phyloP scores from a whole-genome alignment of 1,284 basidiomycete genomes.

The Blastosporella zonata region DNA sequence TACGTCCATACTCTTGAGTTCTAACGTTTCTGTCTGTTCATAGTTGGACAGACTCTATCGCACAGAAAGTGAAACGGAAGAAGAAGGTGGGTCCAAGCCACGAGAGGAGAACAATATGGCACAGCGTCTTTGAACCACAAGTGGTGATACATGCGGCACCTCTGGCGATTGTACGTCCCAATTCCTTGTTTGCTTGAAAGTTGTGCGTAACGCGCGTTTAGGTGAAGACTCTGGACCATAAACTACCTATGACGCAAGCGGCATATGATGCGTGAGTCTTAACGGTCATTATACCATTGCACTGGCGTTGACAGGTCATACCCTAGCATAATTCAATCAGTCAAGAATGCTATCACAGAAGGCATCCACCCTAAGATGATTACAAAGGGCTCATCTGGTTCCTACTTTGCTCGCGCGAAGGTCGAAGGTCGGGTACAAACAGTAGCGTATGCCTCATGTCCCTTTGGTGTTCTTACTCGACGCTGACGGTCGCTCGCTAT shows the following conservation, averaged over 20 bases:
- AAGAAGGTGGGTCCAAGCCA: constrained; percentile 64
- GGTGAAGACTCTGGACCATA: constrained; percentile 77
- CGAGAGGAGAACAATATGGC: constrained; percentile 68
- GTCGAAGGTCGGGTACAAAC: constrained; percentile 69
- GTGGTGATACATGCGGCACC: constrained; percentile 32
- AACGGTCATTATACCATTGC: neutral
- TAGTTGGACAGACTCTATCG: constrained; percentile 83
- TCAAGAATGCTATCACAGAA: constrained; percentile 66
- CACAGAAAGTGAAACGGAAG: constrained; percentile 76
- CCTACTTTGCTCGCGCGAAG: constrained; percentile 82
- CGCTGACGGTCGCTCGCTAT: neutral
- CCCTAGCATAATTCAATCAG: constrained; percentile 58
- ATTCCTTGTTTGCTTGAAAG: neutral
- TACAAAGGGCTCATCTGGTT: constrained; percentile 80
- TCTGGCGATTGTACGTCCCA: constrained; percentile 37
- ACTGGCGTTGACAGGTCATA: constrained; percentile 1
- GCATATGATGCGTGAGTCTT: constrained; percentile 66
- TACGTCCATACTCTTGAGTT: neutral
- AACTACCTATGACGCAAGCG: constrained; percentile 66
- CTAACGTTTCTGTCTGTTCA: neutral
- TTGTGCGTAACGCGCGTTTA: constrained; percentile 25
- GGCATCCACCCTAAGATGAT: constrained; percentile 90
- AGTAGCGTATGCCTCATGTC: constrained; percentile 58
- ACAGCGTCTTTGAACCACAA: constrained; percentile 74
- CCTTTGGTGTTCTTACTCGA: neutral